These are phyloP conservation scores for Sarocladium kiliense DNA, from an alignment of 2,329 filamentous ascomycete species.

Conservation along the genomic window DNA sequence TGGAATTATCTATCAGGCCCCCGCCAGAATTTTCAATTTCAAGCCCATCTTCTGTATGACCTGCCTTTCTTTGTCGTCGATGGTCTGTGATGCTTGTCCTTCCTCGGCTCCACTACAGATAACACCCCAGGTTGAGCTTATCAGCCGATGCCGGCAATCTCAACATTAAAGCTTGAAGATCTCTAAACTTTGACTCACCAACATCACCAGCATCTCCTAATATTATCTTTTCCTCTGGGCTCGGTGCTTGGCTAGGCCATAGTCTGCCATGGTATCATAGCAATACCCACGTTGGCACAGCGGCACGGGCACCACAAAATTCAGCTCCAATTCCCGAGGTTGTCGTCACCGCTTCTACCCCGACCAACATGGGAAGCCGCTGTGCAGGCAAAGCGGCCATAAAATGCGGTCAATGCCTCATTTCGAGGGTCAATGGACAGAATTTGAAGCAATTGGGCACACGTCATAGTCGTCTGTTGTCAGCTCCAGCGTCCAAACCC, in stretches of 20 bases:
- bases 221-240: not conserved
- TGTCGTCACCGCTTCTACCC: not conserved
- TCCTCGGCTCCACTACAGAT: not conserved
- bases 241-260: not conserved
- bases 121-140: not conserved
- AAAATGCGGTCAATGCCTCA: not conserved
- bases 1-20: too few relatives aligned
- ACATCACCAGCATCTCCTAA: not conserved
- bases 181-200: not conserved
- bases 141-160: conserved; percentile 2
- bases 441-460: not conserved
- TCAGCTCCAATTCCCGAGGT: not conserved
- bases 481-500: not conserved
- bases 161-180: not conserved
- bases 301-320: not conserved
- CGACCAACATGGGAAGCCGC: not conserved
- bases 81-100: not conserved
- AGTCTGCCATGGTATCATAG: not conserved
- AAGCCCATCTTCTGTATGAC: too few relatives aligned
- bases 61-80: too few relatives aligned
- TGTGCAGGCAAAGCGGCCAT: not conserved
- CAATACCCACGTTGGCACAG: not conserved
- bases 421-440: not conserved
- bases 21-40: too few relatives aligned
- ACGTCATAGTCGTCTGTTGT: not conserved